A percentile compares a stretch with the other conserved stretches of the same genome.
phyloP scores from a whole-genome alignment of 2,329 filamentous ascomycete genomes.

The Pseudogymnoascus sp. region DNA sequence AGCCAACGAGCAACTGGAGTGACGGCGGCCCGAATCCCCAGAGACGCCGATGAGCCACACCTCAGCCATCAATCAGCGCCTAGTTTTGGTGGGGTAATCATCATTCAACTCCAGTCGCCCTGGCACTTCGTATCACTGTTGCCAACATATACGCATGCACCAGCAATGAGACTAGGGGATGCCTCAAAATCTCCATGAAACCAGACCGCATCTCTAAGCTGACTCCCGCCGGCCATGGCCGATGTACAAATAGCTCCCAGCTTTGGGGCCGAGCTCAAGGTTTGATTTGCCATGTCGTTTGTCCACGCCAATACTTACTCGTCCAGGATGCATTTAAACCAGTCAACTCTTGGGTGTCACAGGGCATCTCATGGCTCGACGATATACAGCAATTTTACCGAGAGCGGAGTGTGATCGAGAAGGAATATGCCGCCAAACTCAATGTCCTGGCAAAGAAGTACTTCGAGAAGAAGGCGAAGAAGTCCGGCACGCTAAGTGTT shows the following conservation, averaged over 20 bases:
- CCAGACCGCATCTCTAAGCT: conserved; percentile 10
- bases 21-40: conserved; percentile 10
- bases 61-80: conserved; percentile 8
- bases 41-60: conserved; percentile 8
- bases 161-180: conserved; percentile 8
- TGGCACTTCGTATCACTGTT: neutral
- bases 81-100: conserved; percentile 11
- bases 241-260: conserved; percentile 77
- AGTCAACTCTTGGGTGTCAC: conserved; percentile 83
- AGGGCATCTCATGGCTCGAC: conserved; percentile 90
- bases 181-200: conserved; percentile 11
- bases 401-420: conserved; percentile 88
- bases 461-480: conserved; percentile 92
- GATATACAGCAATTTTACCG: conserved; percentile 97
- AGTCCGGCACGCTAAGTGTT: conserved; percentile 80
- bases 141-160: conserved; percentile 3
- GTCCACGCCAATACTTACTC: conserved; percentile 21
- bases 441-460: conserved; percentile 88
- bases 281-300: conserved; percentile 34
- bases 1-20: neutral
- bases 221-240: conserved; percentile 51
- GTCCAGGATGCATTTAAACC: conserved; percentile 89
- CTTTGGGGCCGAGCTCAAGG: conserved; percentile 93
- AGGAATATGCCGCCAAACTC: conserved; percentile 90
- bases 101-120: neutral